phyloP scores from a whole-genome alignment of 2,329 filamentous ascomycete species.

The Monosporascus sp. region DNA sequence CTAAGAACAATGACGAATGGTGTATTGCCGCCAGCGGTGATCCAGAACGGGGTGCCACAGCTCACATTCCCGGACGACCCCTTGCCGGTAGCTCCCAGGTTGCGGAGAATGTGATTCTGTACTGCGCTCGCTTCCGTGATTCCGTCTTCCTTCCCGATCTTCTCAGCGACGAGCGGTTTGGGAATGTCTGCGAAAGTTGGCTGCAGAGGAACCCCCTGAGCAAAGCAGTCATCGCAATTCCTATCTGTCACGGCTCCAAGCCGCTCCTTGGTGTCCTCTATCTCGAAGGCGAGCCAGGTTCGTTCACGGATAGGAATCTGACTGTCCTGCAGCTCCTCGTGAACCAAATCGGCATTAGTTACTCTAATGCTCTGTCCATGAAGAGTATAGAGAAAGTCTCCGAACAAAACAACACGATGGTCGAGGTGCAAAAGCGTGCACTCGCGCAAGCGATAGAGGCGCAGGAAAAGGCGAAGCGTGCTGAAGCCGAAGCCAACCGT shows the following conservation, averaged over 20 bases:
- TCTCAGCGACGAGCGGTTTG: constrained; percentile 70
- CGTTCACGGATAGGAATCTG: constrained; percentile 70
- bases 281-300: constrained; percentile 68
- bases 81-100: constrained; percentile 63
- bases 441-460: constrained; percentile 67
- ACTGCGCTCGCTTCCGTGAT: constrained; percentile 72
- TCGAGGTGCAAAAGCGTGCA: constrained; percentile 69
- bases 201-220: constrained; percentile 63
- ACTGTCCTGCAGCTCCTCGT: constrained; percentile 66
- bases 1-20: constrained; percentile 51
- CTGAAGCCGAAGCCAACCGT: constrained; percentile 70
- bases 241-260: constrained; percentile 68
- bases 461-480: constrained; percentile 70
- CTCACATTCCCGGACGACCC: constrained; percentile 61
- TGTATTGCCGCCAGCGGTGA: constrained; percentile 70
- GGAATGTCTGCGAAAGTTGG: constrained; percentile 68
- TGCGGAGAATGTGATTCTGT: constrained; percentile 72
- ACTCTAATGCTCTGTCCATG: constrained; percentile 62
- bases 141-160: constrained; percentile 70
- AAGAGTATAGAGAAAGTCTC: constrained; percentile 73
- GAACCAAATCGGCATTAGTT: constrained; percentile 72
- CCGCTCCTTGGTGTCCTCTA: constrained; percentile 70
- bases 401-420: constrained; percentile 73
- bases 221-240: constrained; percentile 74
- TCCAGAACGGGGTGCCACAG: constrained; percentile 62